phyloP scores from a whole-genome alignment of 164 flowering plant genomes.

The Magnolia officinalis region DNA sequence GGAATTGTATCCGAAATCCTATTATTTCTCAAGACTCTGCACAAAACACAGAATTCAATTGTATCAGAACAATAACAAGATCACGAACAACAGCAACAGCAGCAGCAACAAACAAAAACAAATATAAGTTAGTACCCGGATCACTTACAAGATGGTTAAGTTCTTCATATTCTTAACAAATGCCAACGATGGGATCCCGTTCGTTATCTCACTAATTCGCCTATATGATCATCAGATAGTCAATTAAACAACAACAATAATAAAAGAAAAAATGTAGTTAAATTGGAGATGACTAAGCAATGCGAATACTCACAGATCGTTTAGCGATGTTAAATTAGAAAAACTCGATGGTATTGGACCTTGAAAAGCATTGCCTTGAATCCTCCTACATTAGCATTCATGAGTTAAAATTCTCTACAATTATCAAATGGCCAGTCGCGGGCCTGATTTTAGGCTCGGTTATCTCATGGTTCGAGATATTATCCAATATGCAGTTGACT shows the following conservation, averaged over 20 bases:
- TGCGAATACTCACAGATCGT: slow-evolving; percentile 51
- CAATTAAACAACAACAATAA: neutral
- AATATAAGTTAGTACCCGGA: neutral
- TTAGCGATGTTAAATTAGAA: slow-evolving; percentile 49
- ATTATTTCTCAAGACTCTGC: slow-evolving; percentile 62
- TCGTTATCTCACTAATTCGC: slow-evolving; percentile 60
- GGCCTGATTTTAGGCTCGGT: neutral
- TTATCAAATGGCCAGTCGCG: neutral
- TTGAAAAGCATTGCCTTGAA: slow-evolving; percentile 70
- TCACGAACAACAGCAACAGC: neutral
- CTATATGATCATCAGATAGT: slow-evolving; percentile 25
- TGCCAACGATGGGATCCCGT: slow-evolving; percentile 56
- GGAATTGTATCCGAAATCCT: slow-evolving; percentile 62
- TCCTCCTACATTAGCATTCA: slow-evolving; percentile 35
- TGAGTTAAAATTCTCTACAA: neutral
- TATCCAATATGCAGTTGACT: neutral
- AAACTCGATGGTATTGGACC: slow-evolving; percentile 69
- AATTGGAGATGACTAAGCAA: neutral
- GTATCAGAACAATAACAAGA: neutral
- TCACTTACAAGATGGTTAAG: slow-evolving; percentile 41
- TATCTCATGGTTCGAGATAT: neutral
- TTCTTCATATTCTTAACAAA: slow-evolving; percentile 52
- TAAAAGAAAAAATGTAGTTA: neutral
- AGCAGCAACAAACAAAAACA: neutral
- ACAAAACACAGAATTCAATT: slow-evolving; percentile 1